Conservation (phyloP, 2,329 filamentous ascomycete genomes). For the Colletotrichum theobromicola region DNA sequence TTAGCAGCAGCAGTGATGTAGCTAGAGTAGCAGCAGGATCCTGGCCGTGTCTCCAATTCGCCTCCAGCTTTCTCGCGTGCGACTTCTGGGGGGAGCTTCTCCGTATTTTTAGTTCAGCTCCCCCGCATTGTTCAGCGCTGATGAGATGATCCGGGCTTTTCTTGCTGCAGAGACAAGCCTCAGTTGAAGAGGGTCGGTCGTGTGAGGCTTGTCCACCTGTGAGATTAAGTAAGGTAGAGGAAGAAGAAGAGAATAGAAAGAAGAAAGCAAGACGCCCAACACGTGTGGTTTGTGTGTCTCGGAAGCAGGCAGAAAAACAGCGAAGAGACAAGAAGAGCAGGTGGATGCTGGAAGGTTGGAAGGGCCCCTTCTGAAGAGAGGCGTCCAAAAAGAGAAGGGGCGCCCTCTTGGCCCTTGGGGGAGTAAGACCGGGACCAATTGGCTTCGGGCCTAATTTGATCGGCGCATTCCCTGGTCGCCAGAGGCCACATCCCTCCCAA, state of each 20-base stretch:
- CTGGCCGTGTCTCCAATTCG: not conserved
- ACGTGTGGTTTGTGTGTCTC: not conserved
- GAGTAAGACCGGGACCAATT: not conserved
- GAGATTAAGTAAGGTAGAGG: not conserved
- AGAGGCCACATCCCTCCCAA: conserved; percentile 16
- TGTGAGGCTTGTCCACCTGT: not conserved
- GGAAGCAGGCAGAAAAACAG: not conserved
- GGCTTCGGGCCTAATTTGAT: not conserved
- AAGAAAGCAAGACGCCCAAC: not conserved
- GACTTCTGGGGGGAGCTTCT: not conserved
- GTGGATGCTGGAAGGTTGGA: not conserved
- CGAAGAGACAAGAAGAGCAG: not conserved
- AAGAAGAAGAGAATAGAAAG: not conserved
- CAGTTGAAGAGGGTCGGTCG: too few relatives aligned
- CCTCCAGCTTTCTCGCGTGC: not conserved
- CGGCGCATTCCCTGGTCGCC: conserved; percentile 6
- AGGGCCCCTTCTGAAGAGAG: not conserved
- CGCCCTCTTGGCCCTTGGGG: too few relatives aligned
- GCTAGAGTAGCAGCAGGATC: not conserved
- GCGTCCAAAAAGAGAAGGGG: not conserved
- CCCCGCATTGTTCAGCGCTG: conserved; percentile 12
- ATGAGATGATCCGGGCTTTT: not conserved
- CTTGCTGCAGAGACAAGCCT: not conserved
- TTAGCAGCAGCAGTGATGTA: not conserved
- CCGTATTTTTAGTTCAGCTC: not conserved